These are phyloP conservation scores for Orychophragmus violaceus DNA, from an alignment of 345 rosid species.

Conservation along the genomic window DNA sequence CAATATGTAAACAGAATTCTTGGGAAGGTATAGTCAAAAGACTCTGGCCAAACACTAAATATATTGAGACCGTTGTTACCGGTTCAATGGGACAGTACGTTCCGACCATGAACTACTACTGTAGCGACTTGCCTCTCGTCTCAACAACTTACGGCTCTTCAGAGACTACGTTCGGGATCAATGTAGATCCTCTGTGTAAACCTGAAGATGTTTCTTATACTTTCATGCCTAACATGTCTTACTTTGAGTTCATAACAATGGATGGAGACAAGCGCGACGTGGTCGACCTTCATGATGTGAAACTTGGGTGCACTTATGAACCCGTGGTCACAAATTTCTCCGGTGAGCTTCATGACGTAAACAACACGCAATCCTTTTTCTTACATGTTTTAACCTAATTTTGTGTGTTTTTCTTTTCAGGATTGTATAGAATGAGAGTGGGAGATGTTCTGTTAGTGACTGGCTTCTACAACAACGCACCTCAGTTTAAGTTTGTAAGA, in stretches of 20 bases:
- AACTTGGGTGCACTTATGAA: conserved; percentile 68
- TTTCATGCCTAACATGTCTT: conserved; percentile 82
- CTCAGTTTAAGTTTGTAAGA: conserved; percentile 72
- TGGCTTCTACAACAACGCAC: conserved; percentile 76
- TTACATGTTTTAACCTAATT: conserved; percentile 5
- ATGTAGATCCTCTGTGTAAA: conserved; percentile 59
- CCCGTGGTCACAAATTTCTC: conserved; percentile 85
- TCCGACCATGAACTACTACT: conserved; percentile 59
- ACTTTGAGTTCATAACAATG: conserved; percentile 71
- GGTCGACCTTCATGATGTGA: conserved; percentile 67
- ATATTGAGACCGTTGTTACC: conserved; percentile 74
- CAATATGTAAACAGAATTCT: conserved; percentile 43
- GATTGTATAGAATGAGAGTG: conserved; percentile 71
- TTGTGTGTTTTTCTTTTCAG: conserved; percentile 27
- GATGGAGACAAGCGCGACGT: conserved; percentile 37
- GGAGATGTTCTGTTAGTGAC: conserved; percentile 83
- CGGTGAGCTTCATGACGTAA: conserved; percentile 33
- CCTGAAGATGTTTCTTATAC: conserved; percentile 82
- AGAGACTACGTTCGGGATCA: conserved; percentile 80
- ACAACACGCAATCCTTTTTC: neutral
- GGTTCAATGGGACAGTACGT: conserved; percentile 94
- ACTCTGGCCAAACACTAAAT: conserved; percentile 76
- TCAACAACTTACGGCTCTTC: conserved; percentile 92
- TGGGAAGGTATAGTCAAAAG: conserved; percentile 84
- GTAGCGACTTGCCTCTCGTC: conserved; percentile 71